Conservation (phyloP, 305 asterid genomes). For the Fraxinus ornus region DNA sequence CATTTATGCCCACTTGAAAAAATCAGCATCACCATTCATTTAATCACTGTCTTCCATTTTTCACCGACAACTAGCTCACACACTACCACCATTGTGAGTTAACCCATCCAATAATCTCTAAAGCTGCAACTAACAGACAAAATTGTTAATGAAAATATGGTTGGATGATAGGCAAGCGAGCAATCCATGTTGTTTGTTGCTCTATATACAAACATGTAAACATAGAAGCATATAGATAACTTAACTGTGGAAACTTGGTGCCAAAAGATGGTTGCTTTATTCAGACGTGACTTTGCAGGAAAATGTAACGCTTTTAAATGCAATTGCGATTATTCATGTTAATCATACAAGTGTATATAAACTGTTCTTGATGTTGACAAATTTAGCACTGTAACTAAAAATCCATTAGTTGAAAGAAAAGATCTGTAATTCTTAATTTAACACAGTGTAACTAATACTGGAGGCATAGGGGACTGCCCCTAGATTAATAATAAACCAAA, state of each 20-base stretch:
- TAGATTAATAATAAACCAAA: constrained; percentile 5
- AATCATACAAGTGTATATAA: neutral
- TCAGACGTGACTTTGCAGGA: neutral
- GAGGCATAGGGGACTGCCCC: constrained; percentile 3
- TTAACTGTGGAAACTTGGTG: neutral
- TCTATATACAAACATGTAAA: neutral
- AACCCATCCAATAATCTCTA: neutral
- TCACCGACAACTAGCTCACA: neutral
- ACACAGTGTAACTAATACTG: constrained; percentile 2
- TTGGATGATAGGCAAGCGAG: neutral
- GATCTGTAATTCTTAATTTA: constrained; percentile 11
- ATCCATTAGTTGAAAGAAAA: constrained; percentile 10
- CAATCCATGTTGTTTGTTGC: neutral
- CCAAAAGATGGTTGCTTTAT: neutral
- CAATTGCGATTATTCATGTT: neutral
- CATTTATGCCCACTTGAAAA: neutral
- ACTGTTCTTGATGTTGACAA: constrained; percentile 4
- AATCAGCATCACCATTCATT: neutral
- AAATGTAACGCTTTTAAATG: neutral
- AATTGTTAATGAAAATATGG: neutral
- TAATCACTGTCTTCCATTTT: neutral
- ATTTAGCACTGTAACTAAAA: neutral
- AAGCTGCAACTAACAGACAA: neutral
- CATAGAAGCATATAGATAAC: neutral
- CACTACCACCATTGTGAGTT: neutral